Conservation (phyloP, 306 rosid species). For the Glycine latifolia region DNA sequence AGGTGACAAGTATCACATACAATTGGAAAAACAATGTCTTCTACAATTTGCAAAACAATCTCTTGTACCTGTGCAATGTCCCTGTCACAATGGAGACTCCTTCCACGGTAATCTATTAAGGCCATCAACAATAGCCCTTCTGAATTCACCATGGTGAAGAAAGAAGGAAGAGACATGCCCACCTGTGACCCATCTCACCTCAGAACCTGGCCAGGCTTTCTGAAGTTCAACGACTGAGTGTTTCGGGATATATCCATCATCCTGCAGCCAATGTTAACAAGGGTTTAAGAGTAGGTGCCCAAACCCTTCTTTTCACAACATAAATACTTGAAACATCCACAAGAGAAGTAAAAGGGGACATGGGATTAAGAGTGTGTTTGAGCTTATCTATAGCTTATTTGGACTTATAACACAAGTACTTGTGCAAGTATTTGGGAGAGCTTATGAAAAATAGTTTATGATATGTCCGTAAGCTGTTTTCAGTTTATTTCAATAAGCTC, state of each 20-base stretch:
- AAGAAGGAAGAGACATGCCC: conserved; percentile 96
- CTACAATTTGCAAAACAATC: too few species aligned
- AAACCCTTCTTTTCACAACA: neutral
- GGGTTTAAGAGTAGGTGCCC: too few species aligned
- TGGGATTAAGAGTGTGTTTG: too few species aligned
- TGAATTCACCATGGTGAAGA: conserved; percentile 81
- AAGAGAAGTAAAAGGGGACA: too few species aligned
- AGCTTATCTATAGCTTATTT: too few species aligned
- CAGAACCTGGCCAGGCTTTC: conserved; percentile 97
- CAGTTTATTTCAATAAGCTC: too few species aligned
- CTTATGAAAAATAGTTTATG: too few species aligned
- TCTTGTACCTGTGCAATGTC: neutral
- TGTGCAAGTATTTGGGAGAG: too few species aligned
- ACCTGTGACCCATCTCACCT: conserved; percentile 98
- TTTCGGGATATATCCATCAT: conserved; percentile 91
- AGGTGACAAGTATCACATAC: conserved; percentile 14
- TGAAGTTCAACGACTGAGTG: conserved; percentile 89
- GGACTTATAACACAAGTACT: too few species aligned
- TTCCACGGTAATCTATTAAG: conserved; percentile 85
- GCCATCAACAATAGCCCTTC: conserved; percentile 81
- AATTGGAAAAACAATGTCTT: conserved; percentile 31
- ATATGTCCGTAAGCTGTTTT: too few species aligned
- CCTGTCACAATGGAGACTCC: conserved; percentile 62
- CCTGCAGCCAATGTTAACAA: conserved; percentile 55
- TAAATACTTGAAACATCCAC: neutral